Evolutionary conservation across 805 yeast genomes (phyloP).

Genomic region (Yarrowia alimentaria): DNA sequence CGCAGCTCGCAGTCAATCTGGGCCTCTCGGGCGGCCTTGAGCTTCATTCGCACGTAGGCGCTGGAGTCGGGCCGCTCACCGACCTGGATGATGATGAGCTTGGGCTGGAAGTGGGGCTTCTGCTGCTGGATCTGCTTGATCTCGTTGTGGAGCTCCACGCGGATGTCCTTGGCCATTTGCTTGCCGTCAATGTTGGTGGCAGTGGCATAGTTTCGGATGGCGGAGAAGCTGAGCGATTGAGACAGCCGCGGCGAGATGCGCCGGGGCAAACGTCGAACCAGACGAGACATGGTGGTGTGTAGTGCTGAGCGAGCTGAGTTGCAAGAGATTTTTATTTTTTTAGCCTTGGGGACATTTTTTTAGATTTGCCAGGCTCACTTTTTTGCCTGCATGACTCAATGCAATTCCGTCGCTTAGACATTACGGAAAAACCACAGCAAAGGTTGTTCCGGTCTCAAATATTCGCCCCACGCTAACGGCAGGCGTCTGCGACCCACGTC

Average conservation of each 20-base stretch:
- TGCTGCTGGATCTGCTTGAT: slow-evolving; percentile 31
- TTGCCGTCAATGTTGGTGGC: slow-evolving; percentile 27
- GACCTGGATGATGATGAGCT: slow-evolving; percentile 80
- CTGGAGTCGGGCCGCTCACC: slow-evolving; percentile 88
- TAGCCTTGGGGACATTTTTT: background rate
- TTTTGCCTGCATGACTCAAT: slow-evolving; percentile 19
- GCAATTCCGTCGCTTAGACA: slow-evolving; percentile 10
- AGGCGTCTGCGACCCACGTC: slow-evolving; percentile 25
- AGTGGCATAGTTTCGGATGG: slow-evolving; percentile 25
- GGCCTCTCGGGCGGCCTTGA: slow-evolving; percentile 84
- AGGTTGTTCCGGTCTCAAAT: slow-evolving; percentile 27
- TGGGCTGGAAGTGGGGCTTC: slow-evolving; percentile 56
- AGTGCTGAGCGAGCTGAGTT: slow-evolving; percentile 11
- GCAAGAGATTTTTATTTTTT: slow-evolving; percentile 19
- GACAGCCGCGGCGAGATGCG: slow-evolving; percentile 15
- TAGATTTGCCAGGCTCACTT: too few species aligned
- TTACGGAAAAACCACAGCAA: slow-evolving; percentile 19
- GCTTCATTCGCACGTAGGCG: slow-evolving; percentile 87
- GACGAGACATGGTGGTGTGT: slow-evolving; percentile 25
- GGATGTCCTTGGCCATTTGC: slow-evolving; percentile 30
- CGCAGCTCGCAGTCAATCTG: slow-evolving; percentile 66
- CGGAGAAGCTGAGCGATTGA: slow-evolving; percentile 23
- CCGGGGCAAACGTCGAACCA: slow-evolving; percentile 22
- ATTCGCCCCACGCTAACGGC: slow-evolving; percentile 19
- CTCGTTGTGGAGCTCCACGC: slow-evolving; percentile 32